A percentile compares a stretch with the other conserved stretches of the same genome.
phyloP scores from a whole-genome alignment of 768 basidiomycete species.

The Pleurotus citrinopileatus region DNA sequence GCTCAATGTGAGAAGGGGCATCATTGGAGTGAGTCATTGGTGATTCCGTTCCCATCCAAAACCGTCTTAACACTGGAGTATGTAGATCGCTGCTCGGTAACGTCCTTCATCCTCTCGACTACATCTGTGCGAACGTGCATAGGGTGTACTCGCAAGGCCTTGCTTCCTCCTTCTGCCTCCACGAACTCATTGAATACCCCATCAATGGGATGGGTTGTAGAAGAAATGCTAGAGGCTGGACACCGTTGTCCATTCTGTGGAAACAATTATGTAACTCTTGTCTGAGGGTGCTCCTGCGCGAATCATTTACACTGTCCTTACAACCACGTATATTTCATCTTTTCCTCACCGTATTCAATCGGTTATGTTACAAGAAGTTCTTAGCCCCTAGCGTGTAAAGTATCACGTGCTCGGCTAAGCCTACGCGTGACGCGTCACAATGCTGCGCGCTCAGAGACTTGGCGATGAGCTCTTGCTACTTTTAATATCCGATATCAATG shows the following conservation, averaged over 20 bases:
- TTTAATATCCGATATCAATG: too few relatives aligned
- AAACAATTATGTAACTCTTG: constrained; percentile 58
- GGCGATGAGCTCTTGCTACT: too few relatives aligned
- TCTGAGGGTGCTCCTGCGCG: too few relatives aligned
- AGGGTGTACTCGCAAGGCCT: constrained; percentile 78
- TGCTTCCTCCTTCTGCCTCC: constrained; percentile 47
- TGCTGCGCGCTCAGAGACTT: too few relatives aligned
- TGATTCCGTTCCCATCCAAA: not conserved
- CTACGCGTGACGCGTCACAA: too few relatives aligned
- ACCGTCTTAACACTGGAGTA: too few relatives aligned
- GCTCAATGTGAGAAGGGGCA: constrained; percentile 74
- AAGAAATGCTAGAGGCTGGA: constrained; percentile 62
- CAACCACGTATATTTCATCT: too few relatives aligned
- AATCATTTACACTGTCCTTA: too few relatives aligned
- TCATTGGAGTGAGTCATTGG: constrained; percentile 57
- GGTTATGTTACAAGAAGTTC: too few relatives aligned
- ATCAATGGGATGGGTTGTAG: constrained; percentile 58
- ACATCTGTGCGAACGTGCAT: constrained; percentile 76
- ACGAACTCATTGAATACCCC: constrained; percentile 16
- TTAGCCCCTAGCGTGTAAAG: too few relatives aligned
- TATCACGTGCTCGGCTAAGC: too few relatives aligned
- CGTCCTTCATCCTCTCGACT: constrained; percentile 78
- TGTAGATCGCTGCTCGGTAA: constrained; percentile 78
- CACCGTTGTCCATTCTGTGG: constrained; percentile 70
- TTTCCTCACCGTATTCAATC: too few relatives aligned